Evolutionary conservation across 495 filamentous ascomycete genomes (phyloP), one percentile per base, ranked within the genome.

Genomic region (Penicillium malachiteum): DNA sequence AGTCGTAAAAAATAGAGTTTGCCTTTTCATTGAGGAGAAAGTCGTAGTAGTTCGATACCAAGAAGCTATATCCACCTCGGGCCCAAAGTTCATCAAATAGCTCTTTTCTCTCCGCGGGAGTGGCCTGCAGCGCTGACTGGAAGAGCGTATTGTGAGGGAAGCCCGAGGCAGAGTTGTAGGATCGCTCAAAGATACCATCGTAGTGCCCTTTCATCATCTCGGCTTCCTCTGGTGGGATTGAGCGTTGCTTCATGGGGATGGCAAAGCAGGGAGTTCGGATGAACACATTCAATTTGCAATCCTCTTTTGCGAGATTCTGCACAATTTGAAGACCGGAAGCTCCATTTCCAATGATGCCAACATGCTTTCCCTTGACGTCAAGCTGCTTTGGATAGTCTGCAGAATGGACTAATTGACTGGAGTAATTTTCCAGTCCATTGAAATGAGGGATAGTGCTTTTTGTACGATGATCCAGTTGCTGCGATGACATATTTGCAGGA

Each of bases 21-120:
- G 79, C 75, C 14, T 75, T 67, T 18, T 58, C 18, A 46, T 72
- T 62, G n/a, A 74, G 60, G 21, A 81, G 57, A 13, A 72, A 60
- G 53, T 85, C 82, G 7, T 66, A 69, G 69, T 82, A 85, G 34
- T 71, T 79, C 0, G 65, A 75, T 0, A 82, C 63, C 66, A 74
- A 71, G 56, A 75, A 82, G 30, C 58, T 55, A 55, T 81, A 82
- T 18, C 80, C 81, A 16, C 80, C 81, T 0, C 68, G 52, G 8
- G 71, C 54, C 74, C 74, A 85, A 3, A 82, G 58, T 14, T 70
- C 56, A 32, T 85, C 68, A 54, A 71, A 82, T 26, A 74, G 65
- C 7, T 53, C 64, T 17, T 78, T 69, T 2, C 80, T 67, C 48
- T 81, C 65, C 34, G 77, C 77, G 3, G 71, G 63, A 9, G 72